Evolutionary conservation across 139 green algal species (phyloP).

Genomic region (Ettlia oleoabundans): DNA sequence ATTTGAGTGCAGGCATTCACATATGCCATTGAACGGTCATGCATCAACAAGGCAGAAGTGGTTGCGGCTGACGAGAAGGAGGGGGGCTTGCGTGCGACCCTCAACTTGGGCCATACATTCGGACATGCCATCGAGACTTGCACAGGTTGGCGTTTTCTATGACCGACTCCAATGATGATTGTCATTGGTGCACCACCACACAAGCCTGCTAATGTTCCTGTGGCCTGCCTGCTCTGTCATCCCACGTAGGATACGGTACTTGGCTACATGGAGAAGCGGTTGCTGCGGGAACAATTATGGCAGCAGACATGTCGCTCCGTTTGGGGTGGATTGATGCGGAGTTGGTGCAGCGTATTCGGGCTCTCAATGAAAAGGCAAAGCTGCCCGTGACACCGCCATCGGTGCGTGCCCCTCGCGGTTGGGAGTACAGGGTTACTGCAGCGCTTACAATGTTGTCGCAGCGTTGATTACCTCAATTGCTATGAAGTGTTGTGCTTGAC

Average conservation of each 20-base stretch:
- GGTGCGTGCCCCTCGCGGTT: conserved; percentile 4
- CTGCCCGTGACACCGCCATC: conserved; percentile 76
- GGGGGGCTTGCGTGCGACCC: conserved; percentile 92
- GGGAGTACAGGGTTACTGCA: too few species aligned
- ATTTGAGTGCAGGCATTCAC: conserved; percentile 67
- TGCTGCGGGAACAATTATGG: conserved; percentile 94
- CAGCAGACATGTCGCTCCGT: conserved; percentile 88
- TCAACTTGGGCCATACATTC: conserved; percentile 99
- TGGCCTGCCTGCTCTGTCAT: too few species aligned
- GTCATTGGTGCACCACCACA: too few species aligned
- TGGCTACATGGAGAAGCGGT: conserved; percentile 97
- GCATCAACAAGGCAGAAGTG: conserved; percentile 96
- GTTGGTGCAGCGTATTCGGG: conserved; percentile 70
- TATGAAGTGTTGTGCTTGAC: neutral
- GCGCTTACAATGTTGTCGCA: neutral
- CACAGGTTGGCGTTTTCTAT: conserved; percentile 9
- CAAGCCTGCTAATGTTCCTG: neutral
- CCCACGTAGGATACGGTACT: conserved; percentile 51
- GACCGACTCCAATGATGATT: too few species aligned
- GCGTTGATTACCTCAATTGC: neutral
- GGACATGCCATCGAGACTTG: conserved; percentile 97
- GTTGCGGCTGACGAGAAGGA: conserved; percentile 95
- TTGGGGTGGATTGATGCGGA: conserved; percentile 93
- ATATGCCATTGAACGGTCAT: conserved; percentile 94
- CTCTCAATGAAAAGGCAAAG: conserved; percentile 72